Evolutionary conservation across 1,139 yeast species (phyloP).

Genomic region (Candida neerlandica): DNA sequence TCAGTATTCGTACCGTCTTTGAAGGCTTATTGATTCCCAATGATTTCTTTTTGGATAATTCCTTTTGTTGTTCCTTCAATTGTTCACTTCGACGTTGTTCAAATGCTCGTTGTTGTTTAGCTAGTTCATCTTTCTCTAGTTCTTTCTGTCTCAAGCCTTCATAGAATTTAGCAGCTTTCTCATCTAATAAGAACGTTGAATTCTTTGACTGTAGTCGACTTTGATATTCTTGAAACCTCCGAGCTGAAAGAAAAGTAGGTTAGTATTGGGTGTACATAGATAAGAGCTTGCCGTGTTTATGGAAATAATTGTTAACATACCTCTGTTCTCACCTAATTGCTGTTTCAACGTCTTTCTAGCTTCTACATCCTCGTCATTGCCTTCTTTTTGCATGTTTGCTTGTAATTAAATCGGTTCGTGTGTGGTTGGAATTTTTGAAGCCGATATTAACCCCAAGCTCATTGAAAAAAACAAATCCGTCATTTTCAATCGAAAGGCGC

Average conservation of each 20-base stretch:
- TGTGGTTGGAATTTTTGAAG: not conserved
- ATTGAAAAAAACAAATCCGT: not conserved
- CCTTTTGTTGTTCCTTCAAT: constrained; percentile 8
- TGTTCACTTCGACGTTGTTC: constrained; percentile 14
- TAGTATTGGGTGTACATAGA: constrained; percentile 12
- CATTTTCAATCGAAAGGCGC: not conserved
- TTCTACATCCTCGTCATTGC: constrained; percentile 15
- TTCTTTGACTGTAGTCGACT: constrained; percentile 37
- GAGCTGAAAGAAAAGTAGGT: constrained; percentile 18
- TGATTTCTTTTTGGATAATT: not conserved
- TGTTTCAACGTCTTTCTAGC: constrained; percentile 38
- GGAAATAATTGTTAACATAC: constrained; percentile 21
- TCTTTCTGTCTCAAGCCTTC: constrained; percentile 23
- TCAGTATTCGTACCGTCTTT: not conserved
- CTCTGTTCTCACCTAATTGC: constrained; percentile 38
- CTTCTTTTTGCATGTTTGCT: constrained; percentile 8
- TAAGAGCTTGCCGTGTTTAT: not conserved
- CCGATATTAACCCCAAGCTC: not conserved
- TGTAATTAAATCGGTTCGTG: not conserved
- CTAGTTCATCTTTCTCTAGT: constrained; percentile 17
- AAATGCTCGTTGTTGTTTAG: constrained; percentile 14
- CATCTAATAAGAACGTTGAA: constrained; percentile 40
- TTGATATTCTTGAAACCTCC: constrained; percentile 36
- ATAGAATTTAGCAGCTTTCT: constrained; percentile 31
- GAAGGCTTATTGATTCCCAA: not conserved